Percentiles rank a stretch among this genome's conserved stretches.
phyloP scores from a whole-genome alignment of 148 eudicot species.

The Agrostemma githago region DNA sequence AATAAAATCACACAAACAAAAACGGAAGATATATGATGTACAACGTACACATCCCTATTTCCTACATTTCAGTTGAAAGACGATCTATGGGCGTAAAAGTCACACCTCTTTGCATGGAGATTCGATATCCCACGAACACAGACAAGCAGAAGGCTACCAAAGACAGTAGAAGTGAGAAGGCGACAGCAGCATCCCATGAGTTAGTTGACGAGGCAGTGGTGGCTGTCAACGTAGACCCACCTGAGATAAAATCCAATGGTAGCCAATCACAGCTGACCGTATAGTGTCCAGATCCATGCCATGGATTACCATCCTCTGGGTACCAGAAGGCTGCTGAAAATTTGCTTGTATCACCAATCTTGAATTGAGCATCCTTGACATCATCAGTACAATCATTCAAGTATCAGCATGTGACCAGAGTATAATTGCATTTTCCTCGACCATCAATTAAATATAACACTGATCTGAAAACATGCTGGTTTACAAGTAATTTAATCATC shows the following conservation, averaged over 20 bases:
- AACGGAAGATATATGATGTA: neutral
- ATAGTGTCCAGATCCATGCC: constrained; percentile 73
- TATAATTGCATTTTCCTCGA: neutral
- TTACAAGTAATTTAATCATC: neutral
- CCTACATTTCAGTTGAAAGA: constrained; percentile 30
- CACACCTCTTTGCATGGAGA: constrained; percentile 26
- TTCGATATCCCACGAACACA: constrained; percentile 44
- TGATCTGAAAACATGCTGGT: neutral
- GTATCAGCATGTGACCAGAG: constrained; percentile 4
- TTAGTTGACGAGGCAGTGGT: constrained; percentile 26
- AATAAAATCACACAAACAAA: constrained; percentile 13
- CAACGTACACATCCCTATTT: constrained; percentile 11
- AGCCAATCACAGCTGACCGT: constrained; percentile 81
- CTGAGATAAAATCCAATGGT: constrained; percentile 44
- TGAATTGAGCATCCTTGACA: constrained; percentile 73
- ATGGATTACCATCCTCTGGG: constrained; percentile 68
- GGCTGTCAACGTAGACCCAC: constrained; percentile 25
- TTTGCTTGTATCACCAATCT: constrained; percentile 64
- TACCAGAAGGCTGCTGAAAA: constrained; percentile 92
- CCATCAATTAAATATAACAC: neutral
- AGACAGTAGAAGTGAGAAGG: constrained; percentile 65
- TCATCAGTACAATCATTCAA: constrained; percentile 8
- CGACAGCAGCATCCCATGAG: constrained; percentile 66
- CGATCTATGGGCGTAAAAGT: constrained; percentile 43
- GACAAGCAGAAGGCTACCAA: constrained; percentile 59